Evolutionary conservation across 2,329 filamentous ascomycete species (phyloP).

Genomic region (Fusarium sp.): DNA sequence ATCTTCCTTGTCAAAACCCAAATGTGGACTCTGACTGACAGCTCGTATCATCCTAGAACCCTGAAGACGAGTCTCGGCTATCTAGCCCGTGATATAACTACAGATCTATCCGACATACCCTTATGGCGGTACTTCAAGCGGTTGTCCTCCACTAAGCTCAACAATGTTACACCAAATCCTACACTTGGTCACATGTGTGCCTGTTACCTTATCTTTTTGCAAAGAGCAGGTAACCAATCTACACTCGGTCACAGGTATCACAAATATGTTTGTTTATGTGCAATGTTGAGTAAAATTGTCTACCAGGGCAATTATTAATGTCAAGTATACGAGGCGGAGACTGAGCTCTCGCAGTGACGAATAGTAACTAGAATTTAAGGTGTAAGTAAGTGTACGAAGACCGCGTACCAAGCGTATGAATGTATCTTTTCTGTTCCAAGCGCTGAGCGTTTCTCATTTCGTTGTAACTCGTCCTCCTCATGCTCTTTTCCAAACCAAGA

Average conservation of each 20-base stretch:
- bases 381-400: slow-evolving; percentile 34
- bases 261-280: slow-evolving; percentile 22
- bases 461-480: slow-evolving; percentile 28
- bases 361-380: slow-evolving; percentile 45
- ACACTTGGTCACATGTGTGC: neutral
- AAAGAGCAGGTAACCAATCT: too few species aligned
- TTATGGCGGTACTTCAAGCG: neutral
- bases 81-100: neutral
- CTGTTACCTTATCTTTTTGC: too few species aligned
- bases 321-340: slow-evolving; percentile 38
- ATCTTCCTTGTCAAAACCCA: neutral
- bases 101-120: neutral
- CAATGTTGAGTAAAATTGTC: slow-evolving; percentile 51
- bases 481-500: slow-evolving; percentile 36
- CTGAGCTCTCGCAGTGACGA: slow-evolving; percentile 39
- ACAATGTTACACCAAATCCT: neutral
- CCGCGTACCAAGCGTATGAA: slow-evolving; percentile 36
- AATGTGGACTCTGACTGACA: neutral
- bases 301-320: slow-evolving; percentile 49
- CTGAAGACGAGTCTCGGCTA: neutral
- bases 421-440: slow-evolving; percentile 25
- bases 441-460: slow-evolving; percentile 41
- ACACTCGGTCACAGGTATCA: neutral
- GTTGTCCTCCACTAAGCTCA: neutral
- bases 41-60: slow-evolving; percentile 14